Evolutionary conservation across 768 basidiomycete species (phyloP).

Genomic region (Hygrophoropsis aurantiaca): DNA sequence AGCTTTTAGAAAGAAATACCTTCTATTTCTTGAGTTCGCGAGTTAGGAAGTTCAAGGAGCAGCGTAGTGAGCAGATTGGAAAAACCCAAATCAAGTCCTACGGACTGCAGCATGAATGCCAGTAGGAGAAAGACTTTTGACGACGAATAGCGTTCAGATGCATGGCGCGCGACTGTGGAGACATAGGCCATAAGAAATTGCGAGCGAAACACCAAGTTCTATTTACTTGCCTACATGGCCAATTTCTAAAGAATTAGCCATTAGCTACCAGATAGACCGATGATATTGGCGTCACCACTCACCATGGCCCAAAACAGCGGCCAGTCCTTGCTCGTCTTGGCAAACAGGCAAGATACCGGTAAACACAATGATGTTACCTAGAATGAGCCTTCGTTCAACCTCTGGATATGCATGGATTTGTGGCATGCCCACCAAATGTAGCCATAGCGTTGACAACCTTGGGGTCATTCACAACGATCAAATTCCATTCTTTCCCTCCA

Average conservation of each 20-base stretch:
- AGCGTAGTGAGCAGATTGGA: slow-evolving; percentile 46
- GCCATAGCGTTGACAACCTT: slow-evolving; percentile 78
- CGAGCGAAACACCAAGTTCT: neutral
- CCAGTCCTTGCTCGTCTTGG: slow-evolving; percentile 76
- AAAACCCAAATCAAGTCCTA: slow-evolving; percentile 60
- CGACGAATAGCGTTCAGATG: slow-evolving; percentile 47
- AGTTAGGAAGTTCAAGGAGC: slow-evolving; percentile 77
- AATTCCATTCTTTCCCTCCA: slow-evolving; percentile 52
- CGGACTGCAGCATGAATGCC: slow-evolving; percentile 40
- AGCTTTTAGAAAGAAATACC: slow-evolving; percentile 34
- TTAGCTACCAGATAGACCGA: neutral
- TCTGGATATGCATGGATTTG: too few relatives aligned
- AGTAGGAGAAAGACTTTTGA: slow-evolving; percentile 41
- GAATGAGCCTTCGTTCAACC: too few relatives aligned
- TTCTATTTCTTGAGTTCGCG: slow-evolving; percentile 78
- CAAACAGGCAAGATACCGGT: slow-evolving; percentile 85
- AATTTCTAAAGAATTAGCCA: slow-evolving; percentile 72
- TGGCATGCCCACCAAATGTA: slow-evolving; percentile 49
- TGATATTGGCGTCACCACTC: too few relatives aligned
- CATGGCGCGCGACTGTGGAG: slow-evolving; percentile 55
- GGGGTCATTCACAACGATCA: slow-evolving; percentile 75
- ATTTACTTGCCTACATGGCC: slow-evolving; percentile 63
- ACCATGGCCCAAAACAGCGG: slow-evolving; percentile 87
- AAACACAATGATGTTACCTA: slow-evolving; percentile 81
- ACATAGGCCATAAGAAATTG: slow-evolving; percentile 10